Base-by-base conservation (phyloP, 805 yeast genomes). In the Vanderwaltozyma polyspora region DNA sequence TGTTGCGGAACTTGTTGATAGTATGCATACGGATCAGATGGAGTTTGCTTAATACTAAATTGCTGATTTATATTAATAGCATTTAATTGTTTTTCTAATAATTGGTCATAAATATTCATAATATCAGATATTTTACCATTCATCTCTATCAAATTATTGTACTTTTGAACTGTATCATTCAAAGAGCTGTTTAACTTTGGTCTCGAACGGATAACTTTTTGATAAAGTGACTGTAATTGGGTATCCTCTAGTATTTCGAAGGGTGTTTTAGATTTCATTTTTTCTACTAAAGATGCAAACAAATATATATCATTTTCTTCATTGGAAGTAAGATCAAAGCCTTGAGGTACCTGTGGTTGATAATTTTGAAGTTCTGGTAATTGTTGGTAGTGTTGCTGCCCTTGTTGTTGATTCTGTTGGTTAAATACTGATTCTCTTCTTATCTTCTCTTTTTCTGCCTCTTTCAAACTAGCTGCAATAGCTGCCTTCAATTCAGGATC, bases 401-500 rank as follows among this genome's bases (percentile, higher is more conserved):
- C 23, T 7, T 10, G 23, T 19, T 38, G 37, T 6, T 28, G 35
- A n/a, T 36, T 31, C 21, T 38, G 33, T 18, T 34, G 41, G 18
- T 27, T 30, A 13, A n/a, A 18, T 11, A 31, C 19, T 7, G 10
- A 3, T 13, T 47, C 44, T 10, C 64, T 62, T 49, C 37, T 46
- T 40, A 36, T 47, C 16, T 45, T 53, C 29, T 46, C 60, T 22
- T 50, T 52, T 43, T 79, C 72, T 52, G 80, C 67, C 38, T 87
- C 96, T 34, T 68, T 68, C 41, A 91, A 65, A 56, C 95, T 84
- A 1, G 95, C 95, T 12, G 81, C 94, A 38, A 91, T 89, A 0
- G 97, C 98, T 1, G 91, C 94, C 53, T 76, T 82, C 76, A 89
- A 72, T 25, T 85, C 95, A 25, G 79, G 89, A 49, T 86, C 94